Base-by-base conservation (phyloP, 2,329 filamentous ascomycete species). In the Xylariomycetidae sp. region DNA sequence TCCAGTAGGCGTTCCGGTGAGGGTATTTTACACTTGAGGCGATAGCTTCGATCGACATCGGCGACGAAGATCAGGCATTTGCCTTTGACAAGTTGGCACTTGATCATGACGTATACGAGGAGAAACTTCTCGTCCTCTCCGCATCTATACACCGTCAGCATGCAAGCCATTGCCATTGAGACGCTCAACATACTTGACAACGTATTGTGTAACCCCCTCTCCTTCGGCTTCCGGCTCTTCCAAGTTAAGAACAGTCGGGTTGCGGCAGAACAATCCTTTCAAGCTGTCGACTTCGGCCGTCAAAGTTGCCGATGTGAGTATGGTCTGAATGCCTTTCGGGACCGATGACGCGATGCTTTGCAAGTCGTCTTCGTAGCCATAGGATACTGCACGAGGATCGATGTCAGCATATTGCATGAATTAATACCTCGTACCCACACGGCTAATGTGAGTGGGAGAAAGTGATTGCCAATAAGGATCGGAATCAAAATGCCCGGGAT, bases 121-220 rank as follows among this genome's bases (percentile, higher is more conserved):
- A 98, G 65, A 53, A 96, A 98, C 56, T 98, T 98, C 52, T 96
- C 92, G 46, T 96, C 90, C 61, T 98, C 92, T n/a, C 77, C 86
- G 47, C 88, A 94, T 55, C 77, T 82, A 32, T 20, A 49, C 23
- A 55, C 48, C 35, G 23, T 32, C 34, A 25, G 14, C 24, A 29
- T 19, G 9, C 10, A 29, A 16, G 6, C 17, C 1, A 24, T 2
- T 14, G 9, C 19, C 10, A 23, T 10, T 28, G 20, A 22, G 30
- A n/a, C 12, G 6, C 16, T 12, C 9, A 8, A 52, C 70, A 43
- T 62, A 83, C 72, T 81, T 87, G 44, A 95, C 84, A 19, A 89
- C 79, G 53, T 88, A 95, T 63, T 96, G 92, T 34, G 79, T 85
- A 18, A 96, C 73, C 4, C 79, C 82, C 41, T 82, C 77, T 14